phyloP scores from a whole-genome alignment of 805 yeast species.

The Candida maltosa region DNA sequence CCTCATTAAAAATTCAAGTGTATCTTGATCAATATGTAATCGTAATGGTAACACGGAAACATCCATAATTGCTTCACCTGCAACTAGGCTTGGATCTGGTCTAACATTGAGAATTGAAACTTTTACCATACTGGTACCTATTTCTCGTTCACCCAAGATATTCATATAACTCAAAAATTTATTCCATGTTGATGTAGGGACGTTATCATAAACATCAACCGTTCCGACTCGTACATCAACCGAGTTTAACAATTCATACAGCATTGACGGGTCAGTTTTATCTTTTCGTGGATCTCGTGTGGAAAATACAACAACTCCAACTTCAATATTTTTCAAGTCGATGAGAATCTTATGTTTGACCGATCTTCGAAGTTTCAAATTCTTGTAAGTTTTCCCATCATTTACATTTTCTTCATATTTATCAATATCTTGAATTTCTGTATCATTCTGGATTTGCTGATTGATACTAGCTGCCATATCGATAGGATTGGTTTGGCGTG shows the following conservation, averaged over 20 bases:
- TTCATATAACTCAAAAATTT: slow-evolving; percentile 70
- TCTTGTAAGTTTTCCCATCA: slow-evolving; percentile 34
- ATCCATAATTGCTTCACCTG: slow-evolving; percentile 60
- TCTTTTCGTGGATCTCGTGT: slow-evolving; percentile 45
- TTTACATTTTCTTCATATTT: slow-evolving; percentile 17
- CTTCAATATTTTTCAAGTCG: slow-evolving; percentile 52
- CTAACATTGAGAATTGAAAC: slow-evolving; percentile 55
- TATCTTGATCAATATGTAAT: slow-evolving; percentile 88
- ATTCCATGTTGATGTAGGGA: slow-evolving; percentile 89
- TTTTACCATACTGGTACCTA: slow-evolving; percentile 61
- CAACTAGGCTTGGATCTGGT: slow-evolving; percentile 62
- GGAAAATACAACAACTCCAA: slow-evolving; percentile 42
- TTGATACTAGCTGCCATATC: slow-evolving; percentile 54
- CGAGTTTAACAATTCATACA: slow-evolving; percentile 46
- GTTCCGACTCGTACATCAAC: slow-evolving; percentile 49
- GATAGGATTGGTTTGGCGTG: slow-evolving; percentile 45
- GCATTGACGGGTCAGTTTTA: slow-evolving; percentile 24
- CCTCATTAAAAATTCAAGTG: slow-evolving; percentile 76
- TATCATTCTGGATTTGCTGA: slow-evolving; percentile 27
- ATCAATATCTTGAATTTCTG: slow-evolving; percentile 9
- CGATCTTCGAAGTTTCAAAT: slow-evolving; percentile 64
- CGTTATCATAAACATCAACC: slow-evolving; percentile 67
- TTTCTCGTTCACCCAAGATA: slow-evolving; percentile 67
- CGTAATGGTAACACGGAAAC: slow-evolving; percentile 68
- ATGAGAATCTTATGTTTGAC: slow-evolving; percentile 54